Base-by-base conservation (phyloP, 192 early-diverging fungal genomes). In the Coemansia sp. region DNA sequence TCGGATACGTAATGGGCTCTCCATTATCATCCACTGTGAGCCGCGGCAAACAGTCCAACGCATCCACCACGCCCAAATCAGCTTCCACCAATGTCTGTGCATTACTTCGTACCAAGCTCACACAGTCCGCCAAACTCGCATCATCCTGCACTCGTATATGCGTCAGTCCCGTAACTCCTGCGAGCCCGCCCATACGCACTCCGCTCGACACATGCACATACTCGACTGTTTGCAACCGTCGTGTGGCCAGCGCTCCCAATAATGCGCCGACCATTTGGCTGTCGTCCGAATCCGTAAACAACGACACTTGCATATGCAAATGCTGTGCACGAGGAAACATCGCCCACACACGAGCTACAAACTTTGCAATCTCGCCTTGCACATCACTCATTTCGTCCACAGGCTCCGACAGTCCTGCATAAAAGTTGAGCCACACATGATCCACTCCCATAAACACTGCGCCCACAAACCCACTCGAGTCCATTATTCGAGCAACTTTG, bases 231-330 rank as follows among this genome's bases (percentile, higher is more conserved):
- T 25, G 56, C 50, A 59, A 58, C 5, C 35, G 54, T 45, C n/a
- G 57, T 5, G 29, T 17, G 12, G 72, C 50, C 5, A 79, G 21
- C 2, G 63, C 50, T 14, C 53, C 35, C 10, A 79, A 60, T 10
- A 79, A 38, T 8, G 45, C n/a, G n/a, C 70, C 76, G 11, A 79
- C 70, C 76, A 79, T 79, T 15, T 56, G n/a, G 76, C 66, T 79
- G 51, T 79, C 76, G 56, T 79, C 70, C 10, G 76, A 65, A 19
- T 73, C 70, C 5, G 76, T 70, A 51, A 73, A 79, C 57, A 64
- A 56, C 24, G 70, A 73, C 1, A 79, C 64, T 47, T 66, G 64
- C 59, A 79, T 67, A 27, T 69, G 62, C 61, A 70, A 79, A 21
- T 70, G 67, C 0, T 7, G 12, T 9, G 67, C 64, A 6, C 59